Evolutionary conservation across 768 basidiomycete species (phyloP).

Genomic region (Lentinula guzmanii): DNA sequence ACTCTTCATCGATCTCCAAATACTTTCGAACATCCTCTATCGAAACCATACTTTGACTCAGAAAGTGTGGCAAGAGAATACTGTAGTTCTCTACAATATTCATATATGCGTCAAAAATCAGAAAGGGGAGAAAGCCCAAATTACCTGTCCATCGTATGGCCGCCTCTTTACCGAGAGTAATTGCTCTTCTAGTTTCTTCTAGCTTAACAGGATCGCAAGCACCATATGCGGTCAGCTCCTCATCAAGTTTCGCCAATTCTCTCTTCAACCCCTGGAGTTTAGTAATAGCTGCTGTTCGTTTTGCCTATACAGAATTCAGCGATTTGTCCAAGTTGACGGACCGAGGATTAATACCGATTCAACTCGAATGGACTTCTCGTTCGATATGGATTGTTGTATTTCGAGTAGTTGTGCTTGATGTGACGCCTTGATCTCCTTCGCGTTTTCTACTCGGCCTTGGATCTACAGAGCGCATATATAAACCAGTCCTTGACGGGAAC

Average conservation of each 20-base stretch:
- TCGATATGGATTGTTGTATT: constrained; percentile 36
- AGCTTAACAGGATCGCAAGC: constrained; percentile 81
- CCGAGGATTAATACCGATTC: constrained; percentile 41
- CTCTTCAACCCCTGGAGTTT: constrained; percentile 42
- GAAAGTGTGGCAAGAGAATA: constrained; percentile 59
- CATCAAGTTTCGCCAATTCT: constrained; percentile 45
- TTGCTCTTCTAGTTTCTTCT: constrained; percentile 69
- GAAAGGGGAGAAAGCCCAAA: constrained; percentile 14
- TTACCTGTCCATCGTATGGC: constrained; percentile 85
- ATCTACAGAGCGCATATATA: constrained; percentile 30
- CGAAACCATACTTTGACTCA: constrained; percentile 53
- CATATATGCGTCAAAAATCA: not conserved
- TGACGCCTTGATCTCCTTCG: constrained; percentile 37
- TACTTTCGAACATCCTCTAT: constrained; percentile 59
- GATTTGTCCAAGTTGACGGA: not conserved
- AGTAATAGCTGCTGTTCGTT: constrained; percentile 47
- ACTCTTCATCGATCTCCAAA: constrained; percentile 64
- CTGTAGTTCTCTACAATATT: constrained; percentile 58
- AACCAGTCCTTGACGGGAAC: not conserved
- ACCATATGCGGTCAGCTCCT: constrained; percentile 72
- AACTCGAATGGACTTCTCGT: constrained; percentile 47
- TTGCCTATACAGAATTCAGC: constrained; percentile 33
- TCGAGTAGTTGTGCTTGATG: constrained; percentile 46
- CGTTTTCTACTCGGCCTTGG: constrained; percentile 46
- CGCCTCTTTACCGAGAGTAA: constrained; percentile 76